Percentiles rank a stretch among this genome's conserved stretches.
Conservation (phyloP, 352 stramenopile genomes). For the Thalassiosira hispida region DNA sequence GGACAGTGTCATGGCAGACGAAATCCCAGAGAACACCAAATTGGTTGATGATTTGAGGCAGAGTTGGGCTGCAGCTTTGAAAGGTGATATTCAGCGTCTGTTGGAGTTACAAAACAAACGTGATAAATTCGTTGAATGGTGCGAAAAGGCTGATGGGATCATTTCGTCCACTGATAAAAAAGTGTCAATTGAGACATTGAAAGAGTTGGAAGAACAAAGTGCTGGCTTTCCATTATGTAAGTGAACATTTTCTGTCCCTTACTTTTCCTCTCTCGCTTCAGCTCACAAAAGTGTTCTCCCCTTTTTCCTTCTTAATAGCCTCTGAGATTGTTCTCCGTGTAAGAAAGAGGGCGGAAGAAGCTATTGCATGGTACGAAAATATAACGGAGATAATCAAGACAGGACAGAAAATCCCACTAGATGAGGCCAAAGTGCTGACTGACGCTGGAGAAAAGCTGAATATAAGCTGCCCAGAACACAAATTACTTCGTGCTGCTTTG, state of each 20-base stretch:
- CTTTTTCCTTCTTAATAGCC: slow-evolving; percentile 30
- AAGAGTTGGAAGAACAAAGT: slow-evolving; percentile 61
- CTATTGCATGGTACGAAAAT: slow-evolving; percentile 55
- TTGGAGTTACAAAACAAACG: slow-evolving; percentile 59
- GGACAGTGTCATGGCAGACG: slow-evolving; percentile 26
- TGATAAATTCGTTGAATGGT: slow-evolving; percentile 74
- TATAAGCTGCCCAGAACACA: slow-evolving; percentile 63
- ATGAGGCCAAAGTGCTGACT: slow-evolving; percentile 68
- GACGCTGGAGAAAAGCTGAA: slow-evolving; percentile 72
- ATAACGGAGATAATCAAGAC: slow-evolving; percentile 50
- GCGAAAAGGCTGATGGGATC: slow-evolving; percentile 57
- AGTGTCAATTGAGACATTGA: slow-evolving; percentile 65
- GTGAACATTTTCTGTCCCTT: slow-evolving; percentile 18
- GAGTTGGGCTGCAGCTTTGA: slow-evolving; percentile 61
- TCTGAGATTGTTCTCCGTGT: slow-evolving; percentile 71
- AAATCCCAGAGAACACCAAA: slow-evolving; percentile 48
- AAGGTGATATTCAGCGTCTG: slow-evolving; percentile 66
- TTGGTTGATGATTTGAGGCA: slow-evolving; percentile 50
- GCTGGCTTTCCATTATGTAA: slow-evolving; percentile 66
- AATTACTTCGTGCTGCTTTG: slow-evolving; percentile 63
- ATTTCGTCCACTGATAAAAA: slow-evolving; percentile 68
- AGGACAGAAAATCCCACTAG: slow-evolving; percentile 61
- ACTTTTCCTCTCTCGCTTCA: background rate
- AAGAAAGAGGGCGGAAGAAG: slow-evolving; percentile 52
- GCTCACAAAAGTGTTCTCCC: background rate